Conservation (phyloP, 352 stramenopile species). For the Pythium utonaiense region DNA sequence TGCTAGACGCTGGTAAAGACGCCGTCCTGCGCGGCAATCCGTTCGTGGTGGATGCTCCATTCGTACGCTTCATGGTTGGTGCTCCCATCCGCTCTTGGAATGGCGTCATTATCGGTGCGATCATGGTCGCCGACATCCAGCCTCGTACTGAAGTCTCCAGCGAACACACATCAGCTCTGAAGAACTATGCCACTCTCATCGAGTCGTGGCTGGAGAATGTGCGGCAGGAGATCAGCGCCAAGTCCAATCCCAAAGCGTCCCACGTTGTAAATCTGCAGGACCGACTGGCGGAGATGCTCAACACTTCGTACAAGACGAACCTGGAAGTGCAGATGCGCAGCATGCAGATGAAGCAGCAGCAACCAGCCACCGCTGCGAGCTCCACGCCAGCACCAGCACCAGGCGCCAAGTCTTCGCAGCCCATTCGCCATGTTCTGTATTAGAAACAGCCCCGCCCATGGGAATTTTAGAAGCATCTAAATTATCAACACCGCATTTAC, state of each 20-base stretch:
- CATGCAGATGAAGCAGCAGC: conserved; percentile 20
- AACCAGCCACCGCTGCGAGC: not conserved
- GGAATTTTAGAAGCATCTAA: not conserved
- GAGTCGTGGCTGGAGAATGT: conserved; percentile 21
- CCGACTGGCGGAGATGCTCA: conserved; percentile 22
- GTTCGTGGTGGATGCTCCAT: conserved; percentile 51
- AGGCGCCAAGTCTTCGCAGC: not conserved
- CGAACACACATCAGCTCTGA: not conserved
- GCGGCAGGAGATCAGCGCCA: conserved; percentile 5
- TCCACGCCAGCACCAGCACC: not conserved
- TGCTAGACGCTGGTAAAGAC: conserved; percentile 45
- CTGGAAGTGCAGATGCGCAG: conserved; percentile 20
- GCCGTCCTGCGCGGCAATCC: conserved; percentile 41
- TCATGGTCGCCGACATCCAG: conserved; percentile 52
- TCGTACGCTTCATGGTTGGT: conserved; percentile 52
- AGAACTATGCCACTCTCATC: conserved; percentile 9
- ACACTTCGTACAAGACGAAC: conserved; percentile 20
- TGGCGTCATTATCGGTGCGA: conserved; percentile 48
- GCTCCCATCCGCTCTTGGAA: conserved; percentile 45
- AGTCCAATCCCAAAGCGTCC: not conserved
- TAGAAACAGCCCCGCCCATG: not conserved
- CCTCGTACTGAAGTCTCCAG: conserved; percentile 26
- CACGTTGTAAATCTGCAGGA: conserved; percentile 11
- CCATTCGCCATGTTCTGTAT: conserved; percentile 9
- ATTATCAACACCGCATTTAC: not conserved